phyloP scores from a whole-genome alignment of 202 grass and related monocot species.

The Zoysia matrella region DNA sequence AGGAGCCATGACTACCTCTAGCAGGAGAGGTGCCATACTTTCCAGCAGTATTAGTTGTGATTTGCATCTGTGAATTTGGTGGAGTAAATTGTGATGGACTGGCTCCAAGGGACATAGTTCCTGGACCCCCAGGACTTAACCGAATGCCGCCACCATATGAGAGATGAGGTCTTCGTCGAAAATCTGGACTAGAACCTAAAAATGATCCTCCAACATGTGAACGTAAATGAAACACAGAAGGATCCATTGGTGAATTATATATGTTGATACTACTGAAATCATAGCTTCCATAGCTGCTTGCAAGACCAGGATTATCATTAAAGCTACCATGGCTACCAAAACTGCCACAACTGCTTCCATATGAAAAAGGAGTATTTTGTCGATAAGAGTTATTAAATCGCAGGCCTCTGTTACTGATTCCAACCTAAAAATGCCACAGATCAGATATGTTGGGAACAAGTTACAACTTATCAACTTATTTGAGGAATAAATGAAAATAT shows the following conservation, averaged over 20 bases:
- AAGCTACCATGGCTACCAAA: conserved; percentile 58
- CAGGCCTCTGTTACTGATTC: conserved; percentile 62
- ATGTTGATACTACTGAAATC: conserved; percentile 63
- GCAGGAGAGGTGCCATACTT: conserved; percentile 80
- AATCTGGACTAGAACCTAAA: conserved; percentile 86
- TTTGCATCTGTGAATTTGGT: conserved; percentile 77
- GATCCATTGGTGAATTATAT: conserved; percentile 73
- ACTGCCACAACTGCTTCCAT: conserved; percentile 76
- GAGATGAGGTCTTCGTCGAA: conserved; percentile 74
- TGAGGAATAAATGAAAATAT: conserved; percentile 38
- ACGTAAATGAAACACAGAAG: conserved; percentile 78
- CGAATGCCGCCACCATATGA: conserved; percentile 77
- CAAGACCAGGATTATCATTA: conserved; percentile 66
- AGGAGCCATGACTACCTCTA: conserved; percentile 72
- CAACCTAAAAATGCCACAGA: conserved; percentile 63
- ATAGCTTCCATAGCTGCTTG: conserved; percentile 86
- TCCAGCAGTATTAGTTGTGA: conserved; percentile 53
- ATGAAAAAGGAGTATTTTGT: conserved; percentile 73
- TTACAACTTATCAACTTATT: conserved; percentile 32
- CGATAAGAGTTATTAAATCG: conserved; percentile 64
- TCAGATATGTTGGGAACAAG: conserved; percentile 34
- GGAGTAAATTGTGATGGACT: conserved; percentile 97
- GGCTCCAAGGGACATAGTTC: conserved; percentile 84
- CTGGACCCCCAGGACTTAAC: conserved; percentile 77
- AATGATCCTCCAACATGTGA: conserved; percentile 79